A percentile compares a stretch with the other conserved stretches of the same genome.
Conservation (phyloP, 306 rosid genomes). For the Canavalia gladiata region DNA sequence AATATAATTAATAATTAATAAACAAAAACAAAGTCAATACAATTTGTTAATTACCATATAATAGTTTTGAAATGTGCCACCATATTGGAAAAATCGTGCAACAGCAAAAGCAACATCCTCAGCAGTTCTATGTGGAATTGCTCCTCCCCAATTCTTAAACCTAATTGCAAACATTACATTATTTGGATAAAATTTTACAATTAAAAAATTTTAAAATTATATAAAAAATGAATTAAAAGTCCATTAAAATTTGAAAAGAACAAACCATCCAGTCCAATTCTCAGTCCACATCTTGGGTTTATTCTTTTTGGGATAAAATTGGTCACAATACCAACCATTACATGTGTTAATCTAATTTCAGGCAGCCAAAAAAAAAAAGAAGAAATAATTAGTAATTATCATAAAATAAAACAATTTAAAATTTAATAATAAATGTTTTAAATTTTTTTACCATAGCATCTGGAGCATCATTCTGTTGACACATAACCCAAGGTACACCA, state of each 20-base stretch:
- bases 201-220: neutral
- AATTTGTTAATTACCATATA: constrained; percentile 47
- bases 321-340: constrained; percentile 46
- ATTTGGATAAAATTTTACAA: neutral
- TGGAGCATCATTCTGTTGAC: constrained; percentile 53
- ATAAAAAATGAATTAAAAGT: neutral
- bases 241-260: neutral
- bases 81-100: constrained; percentile 50
- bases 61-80: constrained; percentile 57
- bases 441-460: constrained; percentile 44
- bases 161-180: constrained; percentile 25
- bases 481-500: constrained; percentile 61
- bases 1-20: neutral
- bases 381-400: neutral
- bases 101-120: constrained; percentile 60
- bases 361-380: neutral
- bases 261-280: constrained; percentile 41
- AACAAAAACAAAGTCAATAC: neutral
- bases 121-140: constrained; percentile 53
- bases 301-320: constrained; percentile 17
- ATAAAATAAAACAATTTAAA: neutral
- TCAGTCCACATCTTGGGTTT: constrained; percentile 41
- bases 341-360: constrained; percentile 42
- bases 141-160: constrained; percentile 53
- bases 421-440: neutral